A percentile compares a stretch with the other conserved stretches of the same genome.
Conservation (phyloP, 768 basidiomycete genomes). For the Suillus paluster region DNA sequence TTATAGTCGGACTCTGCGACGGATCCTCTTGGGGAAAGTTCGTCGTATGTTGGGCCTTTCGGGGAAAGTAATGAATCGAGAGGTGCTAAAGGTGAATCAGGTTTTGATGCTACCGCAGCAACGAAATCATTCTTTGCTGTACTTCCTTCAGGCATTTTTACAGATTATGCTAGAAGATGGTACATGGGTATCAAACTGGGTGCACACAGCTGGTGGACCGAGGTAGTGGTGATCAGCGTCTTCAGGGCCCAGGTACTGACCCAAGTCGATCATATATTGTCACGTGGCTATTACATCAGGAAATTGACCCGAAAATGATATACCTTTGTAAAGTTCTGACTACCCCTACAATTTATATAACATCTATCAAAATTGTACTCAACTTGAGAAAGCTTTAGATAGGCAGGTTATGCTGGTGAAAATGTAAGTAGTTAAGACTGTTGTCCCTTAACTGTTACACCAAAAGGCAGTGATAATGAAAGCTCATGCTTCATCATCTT, state of each 20-base stretch:
- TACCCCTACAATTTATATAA: no score
- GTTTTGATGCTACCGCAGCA: slow-evolving; percentile 10
- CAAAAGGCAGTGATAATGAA: no score
- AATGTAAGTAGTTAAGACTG: no score
- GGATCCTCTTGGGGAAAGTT: slow-evolving; percentile 43
- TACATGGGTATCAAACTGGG: slow-evolving; percentile 12
- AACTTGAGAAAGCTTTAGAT: no score
- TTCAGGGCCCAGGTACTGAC: no score
- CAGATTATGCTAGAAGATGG: slow-evolving; percentile 12
- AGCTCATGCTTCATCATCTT: no score
- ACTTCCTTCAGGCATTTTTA: slow-evolving; percentile 23
- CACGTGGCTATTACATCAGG: slow-evolving; percentile 3
- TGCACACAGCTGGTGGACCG: not conserved
- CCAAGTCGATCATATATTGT: not conserved
- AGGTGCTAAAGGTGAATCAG: slow-evolving; percentile 22
- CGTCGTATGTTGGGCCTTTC: slow-evolving; percentile 36
- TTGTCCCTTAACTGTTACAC: no score
- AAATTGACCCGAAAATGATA: no score
- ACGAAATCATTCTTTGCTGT: slow-evolving; percentile 17
- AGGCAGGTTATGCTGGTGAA: no score
- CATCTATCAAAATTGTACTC: not conserved
- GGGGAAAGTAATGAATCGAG: slow-evolving; percentile 60
- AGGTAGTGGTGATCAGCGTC: not conserved
- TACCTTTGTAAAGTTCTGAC: no score
- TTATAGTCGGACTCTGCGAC: slow-evolving; percentile 66